These are phyloP conservation scores for Phaeoacremonium minimum DNA, from an alignment of 2,329 filamentous ascomycete species.

Conservation along the genomic window DNA sequence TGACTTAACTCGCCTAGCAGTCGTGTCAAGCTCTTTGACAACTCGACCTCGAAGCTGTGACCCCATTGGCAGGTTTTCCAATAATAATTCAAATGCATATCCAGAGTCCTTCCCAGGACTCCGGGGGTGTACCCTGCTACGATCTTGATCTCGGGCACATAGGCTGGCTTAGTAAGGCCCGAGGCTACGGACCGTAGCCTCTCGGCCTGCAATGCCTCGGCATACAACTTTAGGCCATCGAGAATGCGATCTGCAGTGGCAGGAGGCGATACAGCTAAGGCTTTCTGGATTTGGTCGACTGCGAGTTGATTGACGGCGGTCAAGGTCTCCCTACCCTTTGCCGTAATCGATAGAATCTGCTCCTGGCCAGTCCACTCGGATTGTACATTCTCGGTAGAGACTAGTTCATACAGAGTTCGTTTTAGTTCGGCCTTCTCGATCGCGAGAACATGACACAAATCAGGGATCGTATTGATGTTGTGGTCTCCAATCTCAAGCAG, in stretches of 20 bases:
- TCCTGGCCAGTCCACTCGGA: slow-evolving; percentile 3
- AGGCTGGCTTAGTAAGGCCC: no score
- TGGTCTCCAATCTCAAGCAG: slow-evolving; percentile 17
- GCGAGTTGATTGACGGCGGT: slow-evolving; percentile 12
- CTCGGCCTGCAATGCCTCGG: slow-evolving; percentile 8
- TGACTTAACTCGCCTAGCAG: slow-evolving; percentile 14
- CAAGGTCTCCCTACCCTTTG: slow-evolving; percentile 10
- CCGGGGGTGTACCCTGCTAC: slow-evolving; percentile 20
- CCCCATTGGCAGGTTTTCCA: slow-evolving; percentile 13
- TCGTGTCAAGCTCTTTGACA: slow-evolving; percentile 12
- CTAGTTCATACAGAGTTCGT: slow-evolving; percentile 10
- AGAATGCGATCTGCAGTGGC: slow-evolving; percentile 8
- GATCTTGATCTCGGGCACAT: slow-evolving; percentile 10
- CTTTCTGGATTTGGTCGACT: slow-evolving; percentile 12
- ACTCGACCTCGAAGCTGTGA: slow-evolving; percentile 14
- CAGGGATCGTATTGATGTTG: slow-evolving; percentile 5
- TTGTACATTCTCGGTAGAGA: slow-evolving; percentile 9
- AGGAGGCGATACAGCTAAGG: slow-evolving; percentile 11
- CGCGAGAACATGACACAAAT: slow-evolving; percentile 14
- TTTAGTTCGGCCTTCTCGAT: slow-evolving; percentile 9
- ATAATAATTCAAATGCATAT: slow-evolving; percentile 22
- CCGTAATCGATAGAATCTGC: slow-evolving; percentile 9
- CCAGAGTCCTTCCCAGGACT: slow-evolving; percentile 18
- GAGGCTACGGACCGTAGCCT: background rate
- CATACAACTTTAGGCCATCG: slow-evolving; percentile 12